Evolutionary conservation across 2,329 filamentous ascomycete genomes (phyloP).

Genomic region (Claviceps quebecensis): DNA sequence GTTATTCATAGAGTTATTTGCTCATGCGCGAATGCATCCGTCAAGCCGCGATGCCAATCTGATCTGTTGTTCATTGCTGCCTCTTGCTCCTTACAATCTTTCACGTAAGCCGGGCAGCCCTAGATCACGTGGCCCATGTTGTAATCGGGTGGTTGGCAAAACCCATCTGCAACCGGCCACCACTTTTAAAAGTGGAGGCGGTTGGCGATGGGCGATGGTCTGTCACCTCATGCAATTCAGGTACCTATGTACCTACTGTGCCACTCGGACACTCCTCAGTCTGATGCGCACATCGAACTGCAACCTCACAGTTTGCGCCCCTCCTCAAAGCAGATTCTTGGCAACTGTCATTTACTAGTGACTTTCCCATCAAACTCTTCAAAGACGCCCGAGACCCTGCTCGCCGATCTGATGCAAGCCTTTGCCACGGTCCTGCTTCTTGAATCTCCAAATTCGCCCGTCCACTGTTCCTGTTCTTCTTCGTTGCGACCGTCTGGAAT

Average conservation of each 20-base stretch:
- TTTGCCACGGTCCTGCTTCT: background rate
- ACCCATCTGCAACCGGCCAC: too few species aligned
- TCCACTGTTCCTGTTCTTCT: background rate
- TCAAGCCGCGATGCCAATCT: too few species aligned
- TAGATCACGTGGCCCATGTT: too few species aligned
- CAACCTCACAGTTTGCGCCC: slow-evolving; percentile 3
- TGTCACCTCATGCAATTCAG: background rate
- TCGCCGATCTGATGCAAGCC: background rate
- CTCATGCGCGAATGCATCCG: too few species aligned
- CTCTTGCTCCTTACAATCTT: too few species aligned
- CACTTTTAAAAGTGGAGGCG: too few species aligned
- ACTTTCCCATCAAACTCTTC: slow-evolving; percentile 16
- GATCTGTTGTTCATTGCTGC: too few species aligned
- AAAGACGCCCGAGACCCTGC: slow-evolving; percentile 9
- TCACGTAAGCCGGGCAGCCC: too few species aligned
- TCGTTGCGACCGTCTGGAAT: background rate
- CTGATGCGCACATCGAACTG: slow-evolving; percentile 12
- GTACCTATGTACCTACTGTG: background rate
- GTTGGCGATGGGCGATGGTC: too few species aligned
- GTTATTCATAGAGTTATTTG: too few species aligned
- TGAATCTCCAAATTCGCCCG: background rate
- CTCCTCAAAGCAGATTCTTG: slow-evolving; percentile 12
- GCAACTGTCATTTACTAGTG: slow-evolving; percentile 27
- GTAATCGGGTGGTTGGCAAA: too few species aligned
- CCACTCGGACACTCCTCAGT: slow-evolving; percentile 7